phyloP scores from a whole-genome alignment of 192 early-diverging fungal genomes.

The Funneliformis geosporum region DNA sequence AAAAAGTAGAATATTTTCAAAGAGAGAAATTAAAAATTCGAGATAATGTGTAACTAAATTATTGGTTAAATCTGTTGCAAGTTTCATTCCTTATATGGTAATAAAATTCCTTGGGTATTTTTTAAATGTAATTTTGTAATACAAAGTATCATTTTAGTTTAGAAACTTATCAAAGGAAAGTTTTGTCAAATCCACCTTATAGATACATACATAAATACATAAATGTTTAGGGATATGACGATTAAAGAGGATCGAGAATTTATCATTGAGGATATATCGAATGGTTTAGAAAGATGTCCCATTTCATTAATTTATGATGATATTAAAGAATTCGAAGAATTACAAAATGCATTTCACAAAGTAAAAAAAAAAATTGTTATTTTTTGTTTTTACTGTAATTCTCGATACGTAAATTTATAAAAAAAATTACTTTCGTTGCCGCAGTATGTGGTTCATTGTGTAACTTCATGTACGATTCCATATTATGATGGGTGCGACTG shows the following conservation, averaged over 20 bases:
- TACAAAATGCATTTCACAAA: background rate
- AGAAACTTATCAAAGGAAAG: no score
- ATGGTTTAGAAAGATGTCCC: slow-evolving; percentile 13
- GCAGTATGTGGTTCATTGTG: background rate
- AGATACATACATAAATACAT: no score
- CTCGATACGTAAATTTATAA: no score
- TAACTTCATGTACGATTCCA: background rate
- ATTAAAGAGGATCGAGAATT: background rate
- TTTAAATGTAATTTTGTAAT: background rate
- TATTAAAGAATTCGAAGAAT: slow-evolving; percentile 14
- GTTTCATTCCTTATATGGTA: no score
- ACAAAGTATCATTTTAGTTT: background rate
- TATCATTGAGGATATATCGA: slow-evolving; percentile 24
- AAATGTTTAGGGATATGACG: no score
- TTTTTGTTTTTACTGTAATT: background rate
- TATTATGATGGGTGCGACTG: slow-evolving; percentile 33
- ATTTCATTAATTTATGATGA: slow-evolving; percentile 21
- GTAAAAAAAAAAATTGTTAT: background rate
- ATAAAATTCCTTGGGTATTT: no score
- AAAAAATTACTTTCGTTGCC: background rate
- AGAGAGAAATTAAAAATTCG: background rate
- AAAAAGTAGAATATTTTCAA: background rate
- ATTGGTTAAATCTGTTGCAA: no score
- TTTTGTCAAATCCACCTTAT: no score
- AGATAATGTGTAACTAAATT: background rate